These are phyloP conservation scores for Thermochaetoides thermophila DNA, from an alignment of 495 filamentous ascomycete species.

Conservation along the genomic window DNA sequence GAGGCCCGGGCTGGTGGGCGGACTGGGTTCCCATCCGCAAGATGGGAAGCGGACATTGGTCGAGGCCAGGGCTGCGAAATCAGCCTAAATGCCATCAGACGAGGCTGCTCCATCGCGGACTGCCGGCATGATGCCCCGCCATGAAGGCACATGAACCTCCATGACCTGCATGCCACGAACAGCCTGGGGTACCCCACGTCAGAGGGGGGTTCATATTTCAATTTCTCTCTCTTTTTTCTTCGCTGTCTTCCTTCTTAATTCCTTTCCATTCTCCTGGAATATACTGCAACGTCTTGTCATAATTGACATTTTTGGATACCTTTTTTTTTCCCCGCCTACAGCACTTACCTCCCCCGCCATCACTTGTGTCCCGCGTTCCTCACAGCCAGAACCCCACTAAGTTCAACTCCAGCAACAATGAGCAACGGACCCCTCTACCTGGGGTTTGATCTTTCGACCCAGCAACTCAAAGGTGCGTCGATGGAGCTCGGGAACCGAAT, in stretches of 20 bases:
- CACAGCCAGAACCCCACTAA: slow-evolving; percentile 22
- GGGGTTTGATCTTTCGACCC: slow-evolving; percentile 91
- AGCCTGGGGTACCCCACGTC: slow-evolving; percentile 5
- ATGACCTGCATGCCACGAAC: slow-evolving; percentile 5
- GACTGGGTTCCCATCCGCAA: too few relatives aligned
- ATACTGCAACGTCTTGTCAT: too few relatives aligned
- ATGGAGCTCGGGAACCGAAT: slow-evolving; percentile 2
- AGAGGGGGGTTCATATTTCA: neutral
- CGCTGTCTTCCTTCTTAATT: too few relatives aligned
- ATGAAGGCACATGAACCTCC: slow-evolving; percentile 3
- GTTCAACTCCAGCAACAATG: neutral
- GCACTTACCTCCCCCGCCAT: too few relatives aligned
- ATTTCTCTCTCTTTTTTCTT: slow-evolving; percentile 1
- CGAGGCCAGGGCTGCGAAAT: slow-evolving; percentile 4
- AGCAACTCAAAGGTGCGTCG: slow-evolving; percentile 71
- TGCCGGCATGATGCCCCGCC: slow-evolving; percentile 3
- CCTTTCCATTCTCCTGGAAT: too few relatives aligned
- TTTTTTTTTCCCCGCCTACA: too few relatives aligned
- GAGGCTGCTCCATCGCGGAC: slow-evolving; percentile 10
- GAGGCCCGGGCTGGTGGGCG: too few relatives aligned
- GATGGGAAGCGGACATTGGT: slow-evolving; percentile 9
- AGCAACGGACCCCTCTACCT: slow-evolving; percentile 55
- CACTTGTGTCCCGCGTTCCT: slow-evolving; percentile 8
- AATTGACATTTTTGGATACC: too few relatives aligned
- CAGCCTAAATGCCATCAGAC: slow-evolving; percentile 16